phyloP scores from a whole-genome alignment of 1,284 basidiomycete species.

The Papiliotrema fonsecae region DNA sequence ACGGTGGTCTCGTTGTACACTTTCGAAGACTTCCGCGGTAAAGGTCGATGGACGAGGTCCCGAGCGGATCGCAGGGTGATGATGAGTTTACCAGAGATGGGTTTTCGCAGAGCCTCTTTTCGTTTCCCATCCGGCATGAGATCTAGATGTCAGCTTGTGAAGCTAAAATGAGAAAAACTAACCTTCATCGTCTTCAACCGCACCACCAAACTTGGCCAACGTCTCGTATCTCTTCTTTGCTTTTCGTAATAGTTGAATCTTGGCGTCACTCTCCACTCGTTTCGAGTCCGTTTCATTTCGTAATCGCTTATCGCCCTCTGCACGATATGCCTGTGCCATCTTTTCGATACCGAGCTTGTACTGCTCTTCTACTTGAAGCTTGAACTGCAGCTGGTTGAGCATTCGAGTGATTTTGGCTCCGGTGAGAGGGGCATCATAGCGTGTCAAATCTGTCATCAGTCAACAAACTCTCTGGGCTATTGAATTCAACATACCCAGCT shows the following conservation, averaged over 20 bases:
- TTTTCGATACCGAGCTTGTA: slow-evolving; percentile 99
- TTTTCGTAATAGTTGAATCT: slow-evolving; percentile 86
- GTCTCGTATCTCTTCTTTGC: slow-evolving; percentile 96
- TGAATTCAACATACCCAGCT: slow-evolving; percentile 32
- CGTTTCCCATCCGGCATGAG: slow-evolving; percentile 69
- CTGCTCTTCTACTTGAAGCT: slow-evolving; percentile 96
- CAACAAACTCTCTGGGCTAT: not conserved
- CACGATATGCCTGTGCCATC: slow-evolving; percentile 92
- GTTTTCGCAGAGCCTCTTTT: slow-evolving; percentile 86
- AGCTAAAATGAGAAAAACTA: slow-evolving; percentile 29
- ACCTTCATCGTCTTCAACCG: slow-evolving; percentile 71
- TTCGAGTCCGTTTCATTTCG: slow-evolving; percentile 89
- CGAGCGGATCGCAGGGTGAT: slow-evolving; percentile 84
- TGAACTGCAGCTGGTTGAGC: slow-evolving; percentile 99
- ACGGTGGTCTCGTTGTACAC: slow-evolving; percentile 77
- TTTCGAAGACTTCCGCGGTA: slow-evolving; percentile 71
- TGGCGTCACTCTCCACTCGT: slow-evolving; percentile 88
- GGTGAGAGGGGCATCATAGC: slow-evolving; percentile 94
- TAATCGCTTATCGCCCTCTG: slow-evolving; percentile 92
- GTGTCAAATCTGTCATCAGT: slow-evolving; percentile 69
- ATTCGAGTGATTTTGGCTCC: slow-evolving; percentile 95
- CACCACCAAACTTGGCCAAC: slow-evolving; percentile 86
- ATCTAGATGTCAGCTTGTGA: slow-evolving; percentile 23
- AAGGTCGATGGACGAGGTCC: slow-evolving; percentile 90
- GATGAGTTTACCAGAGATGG: slow-evolving; percentile 86